Evolutionary conservation across 352 stramenopile species (phyloP).

Genomic region (Phytophthora pistaciae): DNA sequence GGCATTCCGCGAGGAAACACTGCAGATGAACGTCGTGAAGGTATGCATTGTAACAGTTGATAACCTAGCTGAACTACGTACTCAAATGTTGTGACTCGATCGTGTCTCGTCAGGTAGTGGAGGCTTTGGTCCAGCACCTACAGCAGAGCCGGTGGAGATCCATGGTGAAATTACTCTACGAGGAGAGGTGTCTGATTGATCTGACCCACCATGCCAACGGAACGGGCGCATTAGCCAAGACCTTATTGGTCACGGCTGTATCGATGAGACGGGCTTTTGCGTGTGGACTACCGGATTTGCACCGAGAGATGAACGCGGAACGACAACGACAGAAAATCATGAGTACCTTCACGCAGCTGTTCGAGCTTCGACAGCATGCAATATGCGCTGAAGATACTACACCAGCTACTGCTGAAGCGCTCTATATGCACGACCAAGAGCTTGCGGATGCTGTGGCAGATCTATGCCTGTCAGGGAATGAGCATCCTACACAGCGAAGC

Average conservation of each 20-base stretch:
- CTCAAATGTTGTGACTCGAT: not conserved
- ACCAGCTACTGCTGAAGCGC: not conserved
- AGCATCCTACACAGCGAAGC: conserved; percentile 21
- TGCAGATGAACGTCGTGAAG: conserved; percentile 27
- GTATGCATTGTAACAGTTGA: conserved; percentile 10
- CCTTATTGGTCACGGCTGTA: conserved; percentile 26
- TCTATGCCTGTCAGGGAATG: conserved; percentile 52
- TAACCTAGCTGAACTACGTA: not conserved
- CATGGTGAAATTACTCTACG: conserved; percentile 36
- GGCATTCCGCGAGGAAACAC: conserved; percentile 29
- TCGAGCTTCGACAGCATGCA: conserved; percentile 21
- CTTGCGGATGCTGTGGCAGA: conserved; percentile 50
- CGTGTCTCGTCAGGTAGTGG: conserved; percentile 31
- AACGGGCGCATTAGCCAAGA: conserved; percentile 28
- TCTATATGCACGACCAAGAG: conserved; percentile 23
- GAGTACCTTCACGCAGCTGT: conserved; percentile 21
- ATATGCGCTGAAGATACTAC: conserved; percentile 1
- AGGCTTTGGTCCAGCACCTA: conserved; percentile 29
- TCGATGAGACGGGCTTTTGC: conserved; percentile 20
- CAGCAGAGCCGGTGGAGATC: conserved; percentile 31
- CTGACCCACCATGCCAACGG: conserved; percentile 29
- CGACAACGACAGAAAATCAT: conserved; percentile 38
- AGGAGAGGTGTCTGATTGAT: conserved; percentile 35
- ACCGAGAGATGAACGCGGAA: conserved; percentile 34
- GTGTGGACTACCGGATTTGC: conserved; percentile 27